These are phyloP conservation scores for Spizellomyces punctatus DNA, from an alignment of 192 early-diverging fungal species.

Conservation along the genomic window DNA sequence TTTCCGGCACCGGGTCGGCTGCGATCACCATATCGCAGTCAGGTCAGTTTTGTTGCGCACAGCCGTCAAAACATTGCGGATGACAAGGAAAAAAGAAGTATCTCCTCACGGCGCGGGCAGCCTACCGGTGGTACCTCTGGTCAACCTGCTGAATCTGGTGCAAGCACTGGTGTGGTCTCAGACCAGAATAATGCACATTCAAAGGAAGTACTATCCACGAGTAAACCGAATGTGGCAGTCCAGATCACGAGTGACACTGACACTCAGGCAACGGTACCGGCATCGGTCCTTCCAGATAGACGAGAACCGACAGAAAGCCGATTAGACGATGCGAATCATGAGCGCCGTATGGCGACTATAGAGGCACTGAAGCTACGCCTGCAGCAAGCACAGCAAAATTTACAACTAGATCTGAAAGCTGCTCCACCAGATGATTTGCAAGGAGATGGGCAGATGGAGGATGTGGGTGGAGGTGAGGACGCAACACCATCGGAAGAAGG, in stretches of 20 bases:
- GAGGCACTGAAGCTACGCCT: constrained; percentile 27
- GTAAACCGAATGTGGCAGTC: no score
- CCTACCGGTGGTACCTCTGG: not conserved
- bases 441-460: not conserved
- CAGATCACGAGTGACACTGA: no score
- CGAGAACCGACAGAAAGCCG: not conserved
- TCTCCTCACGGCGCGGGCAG: not conserved
- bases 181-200: not conserved
- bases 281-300: not conserved
- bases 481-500: not conserved
- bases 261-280: not conserved
- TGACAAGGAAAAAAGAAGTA: not conserved
- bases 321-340: not conserved
- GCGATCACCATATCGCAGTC: not conserved
- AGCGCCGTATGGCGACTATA: constrained; percentile 26
- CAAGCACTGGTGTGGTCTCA: not conserved
- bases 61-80: not conserved
- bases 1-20: not conserved
- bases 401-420: constrained; percentile 1
- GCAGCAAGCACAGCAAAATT: constrained; percentile 13
- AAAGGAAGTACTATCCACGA: no score
- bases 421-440: not conserved
- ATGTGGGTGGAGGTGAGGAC: not conserved
- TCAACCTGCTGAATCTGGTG: not conserved
- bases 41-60: not conserved